Evolutionary conservation across 73 alveolate genomes (phyloP).

Genomic region (Urostyla sp.): DNA sequence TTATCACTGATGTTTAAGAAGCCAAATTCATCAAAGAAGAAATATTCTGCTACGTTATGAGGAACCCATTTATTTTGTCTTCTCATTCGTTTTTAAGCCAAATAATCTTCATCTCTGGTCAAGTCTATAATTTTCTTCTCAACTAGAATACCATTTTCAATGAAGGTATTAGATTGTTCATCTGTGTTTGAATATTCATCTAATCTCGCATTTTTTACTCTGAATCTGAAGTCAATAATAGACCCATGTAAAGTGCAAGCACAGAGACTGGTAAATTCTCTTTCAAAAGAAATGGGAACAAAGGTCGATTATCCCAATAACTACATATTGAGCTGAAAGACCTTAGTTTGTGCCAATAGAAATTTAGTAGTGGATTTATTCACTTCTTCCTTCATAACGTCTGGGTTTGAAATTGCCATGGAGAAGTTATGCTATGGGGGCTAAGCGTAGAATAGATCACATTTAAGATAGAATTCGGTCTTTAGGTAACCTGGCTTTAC

Average conservation of each 20-base stretch:
- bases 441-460: constrained; percentile 49
- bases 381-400: constrained; percentile 32
- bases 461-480: constrained; percentile 53
- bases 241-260: constrained; percentile 35
- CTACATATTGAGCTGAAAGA: constrained; percentile 7
- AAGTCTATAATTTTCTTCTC: constrained; percentile 13
- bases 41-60: constrained; percentile 32
- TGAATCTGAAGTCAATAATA: constrained; percentile 43
- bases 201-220: background rate
- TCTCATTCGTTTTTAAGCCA: background rate
- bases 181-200: background rate
- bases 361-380: background rate
- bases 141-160: constrained; percentile 45
- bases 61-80: constrained; percentile 18
- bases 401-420: constrained; percentile 7
- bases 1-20: background rate
- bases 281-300: constrained; percentile 38
- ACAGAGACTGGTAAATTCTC: constrained; percentile 31
- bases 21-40: constrained; percentile 52
- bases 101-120: background rate
- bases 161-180: constrained; percentile 36
- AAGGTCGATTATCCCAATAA: constrained; percentile 21
- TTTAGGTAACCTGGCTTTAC: constrained; percentile 54
- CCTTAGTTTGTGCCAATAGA: constrained; percentile 10
- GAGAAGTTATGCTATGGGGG: constrained; percentile 32